Base-by-base conservation (phyloP, 805 yeast genomes). In the Priceomyces haplophilus region DNA sequence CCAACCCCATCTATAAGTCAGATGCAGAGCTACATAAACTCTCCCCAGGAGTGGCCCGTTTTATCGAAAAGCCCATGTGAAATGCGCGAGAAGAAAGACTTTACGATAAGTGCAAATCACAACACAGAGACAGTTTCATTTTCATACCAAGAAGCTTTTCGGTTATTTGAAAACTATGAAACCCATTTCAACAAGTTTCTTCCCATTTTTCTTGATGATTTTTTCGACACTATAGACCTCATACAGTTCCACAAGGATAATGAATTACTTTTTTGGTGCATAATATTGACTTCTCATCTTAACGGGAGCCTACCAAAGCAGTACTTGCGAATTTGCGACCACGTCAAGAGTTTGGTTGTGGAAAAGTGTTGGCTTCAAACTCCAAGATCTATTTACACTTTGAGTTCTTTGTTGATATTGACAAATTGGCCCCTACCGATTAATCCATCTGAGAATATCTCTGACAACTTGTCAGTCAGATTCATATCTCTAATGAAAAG, bases 361-460 rank as follows among this genome's bases (percentile, higher is more conserved):
- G 61, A 62, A 37, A 61, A 57, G 44, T 69, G 75, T 53, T 71
- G 76, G 76, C 55, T 64, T 40, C 58, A 59, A 35, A 71, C 75
- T n/a, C 76, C 76, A 12, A 59, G 76, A 48, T 66, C 72, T 8
- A 62, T 69, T 13, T 67, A 65, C 47, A 62, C 65, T 2, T 49
- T 71, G 30, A 56, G 65, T 16, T 60, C 74, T 4, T 59, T 71
- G 30, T 53, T 69, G 34, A 59, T 71, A n/a, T 58, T 71, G 41
- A 69, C 75, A 7, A 67, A 73, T 4, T 71, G 76, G 76, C 73
- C 75, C 15, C 55, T 71, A 24, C 75, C 73, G 4, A 51, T 55
- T 21, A 53, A 51, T 24, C 41, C 49, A 15, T 44, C 57, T 24
- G 56, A 58, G 24, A 57, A 53, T 29, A 45, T 53, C 18, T 51